phyloP scores from a whole-genome alignment of 208 protist genomes.

The Balamuthia mandrillaris region DNA sequence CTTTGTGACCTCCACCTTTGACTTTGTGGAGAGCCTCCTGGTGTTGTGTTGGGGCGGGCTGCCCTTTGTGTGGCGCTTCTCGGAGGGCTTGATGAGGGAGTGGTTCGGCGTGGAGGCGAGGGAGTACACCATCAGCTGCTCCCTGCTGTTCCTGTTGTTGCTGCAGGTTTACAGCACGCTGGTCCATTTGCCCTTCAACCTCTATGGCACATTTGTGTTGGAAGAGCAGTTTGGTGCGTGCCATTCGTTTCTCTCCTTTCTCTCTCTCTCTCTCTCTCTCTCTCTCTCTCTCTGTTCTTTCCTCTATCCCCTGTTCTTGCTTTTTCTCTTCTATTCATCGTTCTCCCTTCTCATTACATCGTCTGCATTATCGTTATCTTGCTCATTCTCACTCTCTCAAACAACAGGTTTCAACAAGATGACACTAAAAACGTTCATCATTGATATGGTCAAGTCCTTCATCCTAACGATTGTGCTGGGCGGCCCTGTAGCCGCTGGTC shows the following conservation, averaged over 20 bases:
- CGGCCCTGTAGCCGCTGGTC: neutral
- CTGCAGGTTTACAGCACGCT: neutral
- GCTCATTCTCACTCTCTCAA: no score
- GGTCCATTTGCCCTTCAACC: slow-evolving; percentile 15
- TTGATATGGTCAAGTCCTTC: slow-evolving; percentile 10
- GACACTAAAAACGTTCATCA: neutral
- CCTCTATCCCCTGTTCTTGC: no score
- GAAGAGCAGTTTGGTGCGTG: slow-evolving; percentile 22
- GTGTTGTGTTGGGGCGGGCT: neutral
- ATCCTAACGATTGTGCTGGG: neutral
- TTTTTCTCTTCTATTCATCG: no score
- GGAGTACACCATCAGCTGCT: neutral
- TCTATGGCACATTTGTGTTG: slow-evolving; percentile 13
- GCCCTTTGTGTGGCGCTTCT: neutral
- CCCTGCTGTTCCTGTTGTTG: neutral
- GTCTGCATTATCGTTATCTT: no score
- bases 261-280: no score
- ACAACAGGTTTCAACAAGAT: slow-evolving; percentile 28
- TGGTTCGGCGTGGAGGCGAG: neutral
- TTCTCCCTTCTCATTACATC: no score
- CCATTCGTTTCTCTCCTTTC: no score
- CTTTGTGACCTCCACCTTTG: neutral
- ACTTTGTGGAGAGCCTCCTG: neutral
- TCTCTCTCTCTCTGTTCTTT: no score
- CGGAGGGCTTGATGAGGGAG: neutral